These are phyloP conservation scores for Fusarium chlamydosporum DNA, from an alignment of 2,329 filamentous ascomycete species.

Conservation along the genomic window DNA sequence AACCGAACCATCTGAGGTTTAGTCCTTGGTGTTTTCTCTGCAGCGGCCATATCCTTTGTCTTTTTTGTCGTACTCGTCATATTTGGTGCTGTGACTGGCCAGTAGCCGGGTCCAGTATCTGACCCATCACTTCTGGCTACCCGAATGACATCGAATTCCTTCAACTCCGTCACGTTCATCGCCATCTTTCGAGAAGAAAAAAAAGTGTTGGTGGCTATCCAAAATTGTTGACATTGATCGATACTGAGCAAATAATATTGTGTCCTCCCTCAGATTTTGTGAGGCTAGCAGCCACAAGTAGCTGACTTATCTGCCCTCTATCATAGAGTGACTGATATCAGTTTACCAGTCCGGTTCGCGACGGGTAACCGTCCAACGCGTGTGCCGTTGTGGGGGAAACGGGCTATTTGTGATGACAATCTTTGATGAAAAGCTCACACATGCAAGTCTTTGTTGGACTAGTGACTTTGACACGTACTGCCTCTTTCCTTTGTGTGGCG, in stretches of 20 bases:
- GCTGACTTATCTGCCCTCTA: not conserved
- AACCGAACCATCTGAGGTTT: slow-evolving; percentile 62
- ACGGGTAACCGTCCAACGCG: not conserved
- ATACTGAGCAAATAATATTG: not conserved
- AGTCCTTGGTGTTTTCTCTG: slow-evolving; percentile 56
- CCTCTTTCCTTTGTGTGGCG: not conserved
- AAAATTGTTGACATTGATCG: slow-evolving; percentile 2
- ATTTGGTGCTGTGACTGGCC: slow-evolving; percentile 54
- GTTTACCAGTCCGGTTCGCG: not conserved
- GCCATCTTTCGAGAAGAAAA: slow-evolving; percentile 5
- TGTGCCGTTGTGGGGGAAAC: slow-evolving; percentile 8
- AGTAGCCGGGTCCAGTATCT: slow-evolving; percentile 62
- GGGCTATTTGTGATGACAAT: slow-evolving; percentile 7
- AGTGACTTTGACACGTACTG: not conserved
- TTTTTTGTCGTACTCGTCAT: slow-evolving; percentile 55
- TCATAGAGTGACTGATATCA: not conserved
- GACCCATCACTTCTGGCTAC: slow-evolving; percentile 63
- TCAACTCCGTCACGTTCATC: slow-evolving; percentile 53
- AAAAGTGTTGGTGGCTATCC: not conserved
- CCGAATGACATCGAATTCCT: slow-evolving; percentile 60
- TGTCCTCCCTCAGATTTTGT: slow-evolving; percentile 8
- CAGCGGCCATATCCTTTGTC: slow-evolving; percentile 52
- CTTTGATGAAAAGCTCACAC: slow-evolving; percentile 23
- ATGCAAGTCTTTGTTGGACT: slow-evolving; percentile 5
- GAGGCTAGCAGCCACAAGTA: not conserved